Percentiles rank a stretch among this genome's conserved stretches.
Evolutionary conservation across 345 rosid species (phyloP).

Genomic region (Viola odorata): DNA sequence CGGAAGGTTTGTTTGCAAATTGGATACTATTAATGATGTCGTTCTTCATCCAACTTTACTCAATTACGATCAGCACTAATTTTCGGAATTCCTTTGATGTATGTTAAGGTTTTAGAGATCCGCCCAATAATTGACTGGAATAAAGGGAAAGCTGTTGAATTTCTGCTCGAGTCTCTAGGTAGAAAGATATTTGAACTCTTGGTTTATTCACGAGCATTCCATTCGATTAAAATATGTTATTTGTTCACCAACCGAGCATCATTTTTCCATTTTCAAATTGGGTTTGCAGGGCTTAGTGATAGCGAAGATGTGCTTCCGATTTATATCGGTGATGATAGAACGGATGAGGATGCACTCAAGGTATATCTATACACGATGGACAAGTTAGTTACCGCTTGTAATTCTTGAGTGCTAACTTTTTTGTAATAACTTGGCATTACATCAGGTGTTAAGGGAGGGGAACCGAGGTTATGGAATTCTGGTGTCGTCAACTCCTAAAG

Average conservation of each 20-base stretch:
- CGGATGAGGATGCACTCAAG: slow-evolving; percentile 96
- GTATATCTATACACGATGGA: slow-evolving; percentile 18
- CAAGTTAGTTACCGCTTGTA: neutral
- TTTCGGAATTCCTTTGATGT: neutral
- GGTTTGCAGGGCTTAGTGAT: slow-evolving; percentile 49
- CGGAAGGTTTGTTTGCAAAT: slow-evolving; percentile 37
- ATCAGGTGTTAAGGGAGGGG: slow-evolving; percentile 54
- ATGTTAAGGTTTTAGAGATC: slow-evolving; percentile 79
- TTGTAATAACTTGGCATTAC: neutral
- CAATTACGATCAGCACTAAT: neutral
- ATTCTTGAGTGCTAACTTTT: neutral
- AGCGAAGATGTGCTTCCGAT: slow-evolving; percentile 73
- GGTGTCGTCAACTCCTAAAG: slow-evolving; percentile 76
- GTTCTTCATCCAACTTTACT: neutral
- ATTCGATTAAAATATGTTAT: too few species aligned
- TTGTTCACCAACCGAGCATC: too few species aligned
- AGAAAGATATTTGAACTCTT: neutral
- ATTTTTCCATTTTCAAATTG: too few species aligned
- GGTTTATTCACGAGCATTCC: neutral
- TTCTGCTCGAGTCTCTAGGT: slow-evolving; percentile 90
- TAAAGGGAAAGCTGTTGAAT: slow-evolving; percentile 93
- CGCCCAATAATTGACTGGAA: slow-evolving; percentile 95
- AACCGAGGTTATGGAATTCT: slow-evolving; percentile 74
- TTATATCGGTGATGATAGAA: slow-evolving; percentile 79
- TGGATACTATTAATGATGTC: neutral